Base-by-base conservation (phyloP, 768 basidiomycete genomes). In the Baorangia bicolor region DNA sequence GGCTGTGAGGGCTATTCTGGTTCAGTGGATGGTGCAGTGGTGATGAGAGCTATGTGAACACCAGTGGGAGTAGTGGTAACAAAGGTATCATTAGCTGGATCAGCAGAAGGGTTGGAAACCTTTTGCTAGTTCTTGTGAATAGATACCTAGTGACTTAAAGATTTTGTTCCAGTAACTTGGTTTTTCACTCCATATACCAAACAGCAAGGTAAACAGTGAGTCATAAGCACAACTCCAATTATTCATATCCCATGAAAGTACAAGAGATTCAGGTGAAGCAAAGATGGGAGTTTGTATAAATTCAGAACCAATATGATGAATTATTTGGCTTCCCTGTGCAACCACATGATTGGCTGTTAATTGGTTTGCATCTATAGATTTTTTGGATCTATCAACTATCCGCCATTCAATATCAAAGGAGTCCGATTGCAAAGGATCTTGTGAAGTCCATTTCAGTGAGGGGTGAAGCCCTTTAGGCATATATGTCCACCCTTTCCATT, bases 41-140 rank as follows among this genome's bases (percentile, higher is more conserved):
- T 42, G 14, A 38, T 6, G 5, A 37, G 3, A 43, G 34, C 14
- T 10, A 44, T 43, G 40, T 38, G 43, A 28, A 53, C 47, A 27
- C 47, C 58, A 16, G 45, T 30, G 30, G 61, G 55, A 21, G 56
- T 55, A 6, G 61, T 55, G 16, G 56, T 38, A 28, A 23, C 51
- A 18, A 57, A 30, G 7, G 55, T 39, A 21, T 51, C 40, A 16
- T 49, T 33, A 49, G 39, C 51, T 6, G 68, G 51, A 13, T 64
- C 69, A 34, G 27, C 25, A 34, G 57, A 50, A 18, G 54, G 54
- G 45, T 51, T 30, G 30, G 14, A 35, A 35, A 2, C 35, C 35
- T 35, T 35, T 35, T 35, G 9, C 5, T 1, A 39, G 38, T 21
- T 39, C 38, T 20, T 39, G 20, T 3, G 20, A 2, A 39, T 39